Evolutionary conservation across 2,329 filamentous ascomycete genomes (phyloP).

Genomic region (Pseudocercospora vitis): DNA sequence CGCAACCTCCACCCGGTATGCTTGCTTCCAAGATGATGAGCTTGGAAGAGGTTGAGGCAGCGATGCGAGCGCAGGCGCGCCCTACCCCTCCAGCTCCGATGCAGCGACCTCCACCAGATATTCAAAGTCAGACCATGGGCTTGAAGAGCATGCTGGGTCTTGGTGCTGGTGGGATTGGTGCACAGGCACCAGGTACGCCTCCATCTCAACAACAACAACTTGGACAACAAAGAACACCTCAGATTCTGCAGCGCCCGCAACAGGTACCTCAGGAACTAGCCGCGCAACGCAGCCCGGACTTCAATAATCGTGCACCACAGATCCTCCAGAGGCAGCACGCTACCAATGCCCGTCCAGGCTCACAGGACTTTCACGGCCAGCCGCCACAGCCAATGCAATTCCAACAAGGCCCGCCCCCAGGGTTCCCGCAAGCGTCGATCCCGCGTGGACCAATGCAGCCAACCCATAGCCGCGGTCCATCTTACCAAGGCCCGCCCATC

Average conservation of each 20-base stretch:
- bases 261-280: constrained; percentile 33
- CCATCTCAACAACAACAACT: constrained; percentile 29
- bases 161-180: too few species aligned
- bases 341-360: constrained; percentile 25
- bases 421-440: constrained; percentile 31
- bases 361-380: constrained; percentile 30
- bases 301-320: constrained; percentile 43
- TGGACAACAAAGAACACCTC: constrained; percentile 42
- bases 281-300: constrained; percentile 42
- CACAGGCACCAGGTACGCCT: constrained; percentile 22
- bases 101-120: too few species aligned
- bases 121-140: constrained; percentile 36
- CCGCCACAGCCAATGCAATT: constrained; percentile 29
- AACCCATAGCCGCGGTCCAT: constrained; percentile 47
- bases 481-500: constrained; percentile 55
- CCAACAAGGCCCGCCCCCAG: constrained; percentile 28
- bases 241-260: constrained; percentile 53
- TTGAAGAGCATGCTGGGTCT: constrained; percentile 39
- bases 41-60: constrained; percentile 92
- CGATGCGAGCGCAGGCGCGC: constrained; percentile 73
- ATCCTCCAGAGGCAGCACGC: constrained; percentile 41
- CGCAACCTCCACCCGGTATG: constrained; percentile 25
- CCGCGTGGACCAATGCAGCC: constrained; percentile 38
- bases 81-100: constrained; percentile 27
- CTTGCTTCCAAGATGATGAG: constrained; percentile 80